phyloP scores from a whole-genome alignment of 2,329 filamentous ascomycete genomes.

The Fusarium transvaalense region DNA sequence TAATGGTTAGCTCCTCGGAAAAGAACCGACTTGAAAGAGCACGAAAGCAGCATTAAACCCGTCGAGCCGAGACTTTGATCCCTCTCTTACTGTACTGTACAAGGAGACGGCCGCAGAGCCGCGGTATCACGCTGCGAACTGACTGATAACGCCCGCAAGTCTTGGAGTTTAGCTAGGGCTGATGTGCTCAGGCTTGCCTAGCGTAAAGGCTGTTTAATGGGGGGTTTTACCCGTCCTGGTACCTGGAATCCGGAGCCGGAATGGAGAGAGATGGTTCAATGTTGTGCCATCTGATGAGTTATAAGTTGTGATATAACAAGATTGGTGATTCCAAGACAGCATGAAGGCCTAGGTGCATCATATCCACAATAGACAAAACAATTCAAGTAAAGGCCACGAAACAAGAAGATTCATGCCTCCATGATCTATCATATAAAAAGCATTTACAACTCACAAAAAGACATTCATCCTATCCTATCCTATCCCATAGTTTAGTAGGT shows the following conservation, averaged over 20 bases:
- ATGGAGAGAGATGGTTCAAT: neutral
- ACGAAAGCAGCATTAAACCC: conserved; percentile 8
- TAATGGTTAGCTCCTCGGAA: neutral
- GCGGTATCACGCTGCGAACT: conserved; percentile 22
- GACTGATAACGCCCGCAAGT: conserved; percentile 37
- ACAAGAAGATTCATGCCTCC: neutral
- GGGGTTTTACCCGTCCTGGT: conserved; percentile 8
- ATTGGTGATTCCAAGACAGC: neutral
- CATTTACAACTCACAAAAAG: neutral
- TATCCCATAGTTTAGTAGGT: too few species aligned
- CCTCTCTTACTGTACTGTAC: conserved; percentile 18
- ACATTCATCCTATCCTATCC: conserved; percentile 18
- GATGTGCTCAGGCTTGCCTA: conserved; percentile 30
- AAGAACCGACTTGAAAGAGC: neutral
- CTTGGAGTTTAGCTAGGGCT: conserved; percentile 17
- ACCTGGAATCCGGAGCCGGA: conserved; percentile 10
- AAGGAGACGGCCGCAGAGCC: conserved; percentile 16
- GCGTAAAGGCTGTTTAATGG: conserved; percentile 27
- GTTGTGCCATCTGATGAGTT: neutral
- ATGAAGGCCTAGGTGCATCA: neutral
- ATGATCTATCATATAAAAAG: conserved; percentile 23
- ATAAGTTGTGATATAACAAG: neutral
- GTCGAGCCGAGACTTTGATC: conserved; percentile 11
- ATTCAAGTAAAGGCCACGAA: conserved; percentile 2
- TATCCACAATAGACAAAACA: neutral